A percentile compares a stretch with the other conserved stretches of the same genome.
Evolutionary conservation across 306 rosid genomes (phyloP).

Genomic region (Acacia confusa): DNA sequence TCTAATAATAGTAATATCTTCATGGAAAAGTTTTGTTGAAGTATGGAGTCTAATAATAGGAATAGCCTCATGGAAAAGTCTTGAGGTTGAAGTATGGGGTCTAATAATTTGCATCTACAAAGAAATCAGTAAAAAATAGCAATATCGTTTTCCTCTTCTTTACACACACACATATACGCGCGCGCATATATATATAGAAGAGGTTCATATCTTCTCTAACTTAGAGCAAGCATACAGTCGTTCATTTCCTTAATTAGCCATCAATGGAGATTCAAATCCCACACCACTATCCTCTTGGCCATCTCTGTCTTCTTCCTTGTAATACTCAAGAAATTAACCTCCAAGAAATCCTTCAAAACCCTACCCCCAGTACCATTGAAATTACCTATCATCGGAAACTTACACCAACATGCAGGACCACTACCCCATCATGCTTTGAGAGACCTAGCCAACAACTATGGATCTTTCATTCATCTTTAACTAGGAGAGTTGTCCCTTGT

Average conservation of each 20-base stretch:
- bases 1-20: too few relatives aligned
- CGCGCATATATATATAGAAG: not conserved
- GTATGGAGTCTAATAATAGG: too few relatives aligned
- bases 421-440: not conserved
- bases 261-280: slow-evolving; percentile 9
- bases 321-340: not conserved
- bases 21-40: not conserved
- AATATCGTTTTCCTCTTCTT: too few relatives aligned
- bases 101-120: too few relatives aligned
- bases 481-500: not conserved
- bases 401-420: slow-evolving; percentile 8
- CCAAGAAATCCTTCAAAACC: not conserved
- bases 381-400: slow-evolving; percentile 18
- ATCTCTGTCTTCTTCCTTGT: not conserved
- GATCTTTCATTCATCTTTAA: slow-evolving; percentile 17
- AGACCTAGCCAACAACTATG: slow-evolving; percentile 27
- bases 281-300: not conserved
- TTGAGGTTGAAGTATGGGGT: not conserved
- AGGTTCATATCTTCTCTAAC: not conserved
- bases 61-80: not conserved
- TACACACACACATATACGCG: too few relatives aligned
- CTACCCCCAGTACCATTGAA: slow-evolving; percentile 19
- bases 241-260: not conserved
- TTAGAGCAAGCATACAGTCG: not conserved
- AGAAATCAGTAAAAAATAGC: not conserved